phyloP scores from a whole-genome alignment of 345 rosid genomes.

The Microcos paniculata region DNA sequence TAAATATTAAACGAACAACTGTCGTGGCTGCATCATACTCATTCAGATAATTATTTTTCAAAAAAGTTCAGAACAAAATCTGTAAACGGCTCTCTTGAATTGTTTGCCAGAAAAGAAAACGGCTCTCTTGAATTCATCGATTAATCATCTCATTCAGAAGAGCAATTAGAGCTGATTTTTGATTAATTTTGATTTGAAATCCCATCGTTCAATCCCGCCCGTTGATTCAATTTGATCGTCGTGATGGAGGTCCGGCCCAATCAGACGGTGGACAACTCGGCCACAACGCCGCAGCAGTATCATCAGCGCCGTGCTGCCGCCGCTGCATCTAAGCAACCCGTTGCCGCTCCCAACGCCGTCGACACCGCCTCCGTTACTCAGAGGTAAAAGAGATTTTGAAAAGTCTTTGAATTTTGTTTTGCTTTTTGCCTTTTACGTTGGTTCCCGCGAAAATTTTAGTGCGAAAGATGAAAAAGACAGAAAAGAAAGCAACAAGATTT shows the following conservation, averaged over 20 bases:
- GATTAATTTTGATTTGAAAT: constrained; percentile 4
- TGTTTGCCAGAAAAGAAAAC: too few species aligned
- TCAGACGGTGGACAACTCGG: constrained; percentile 40
- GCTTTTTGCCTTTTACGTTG: constrained; percentile 2
- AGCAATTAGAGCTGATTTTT: not conserved
- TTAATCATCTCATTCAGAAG: not conserved
- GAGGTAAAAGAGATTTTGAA: constrained; percentile 27
- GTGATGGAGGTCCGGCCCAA: constrained; percentile 52
- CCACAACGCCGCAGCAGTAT: constrained; percentile 26
- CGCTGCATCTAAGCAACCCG: constrained; percentile 44
- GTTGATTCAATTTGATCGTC: constrained; percentile 5
- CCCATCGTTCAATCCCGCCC: not conserved
- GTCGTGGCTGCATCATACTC: not conserved
- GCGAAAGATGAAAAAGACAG: too few species aligned
- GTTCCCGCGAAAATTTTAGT: not conserved
- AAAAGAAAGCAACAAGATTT: not conserved
- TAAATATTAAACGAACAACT: not conserved
- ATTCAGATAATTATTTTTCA: not conserved
- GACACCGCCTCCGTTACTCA: constrained; percentile 56
- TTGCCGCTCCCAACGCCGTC: constrained; percentile 29
- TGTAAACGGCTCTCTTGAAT: too few species aligned
- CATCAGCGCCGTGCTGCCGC: constrained; percentile 32
- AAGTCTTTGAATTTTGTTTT: not conserved
- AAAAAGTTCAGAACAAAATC: not conserved
- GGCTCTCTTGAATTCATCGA: not conserved